A percentile compares a stretch with the other conserved stretches of the same genome.
Evolutionary conservation across 306 rosid species (phyloP).

Genomic region (Ochetophila trinervis): DNA sequence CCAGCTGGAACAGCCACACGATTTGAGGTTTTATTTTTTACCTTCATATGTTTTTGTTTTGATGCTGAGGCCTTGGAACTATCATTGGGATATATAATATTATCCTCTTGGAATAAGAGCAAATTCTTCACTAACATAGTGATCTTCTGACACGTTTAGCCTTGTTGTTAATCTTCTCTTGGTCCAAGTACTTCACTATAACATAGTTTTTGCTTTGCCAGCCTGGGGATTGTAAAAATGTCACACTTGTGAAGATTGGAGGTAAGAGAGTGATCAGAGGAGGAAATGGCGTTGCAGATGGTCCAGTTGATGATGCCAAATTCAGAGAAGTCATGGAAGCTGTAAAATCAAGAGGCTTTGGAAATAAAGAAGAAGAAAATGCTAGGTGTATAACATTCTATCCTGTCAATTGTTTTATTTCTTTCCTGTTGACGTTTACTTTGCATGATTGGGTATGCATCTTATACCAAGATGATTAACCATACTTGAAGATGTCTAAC

Average conservation of each 20-base stretch:
- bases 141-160: too few relatives aligned
- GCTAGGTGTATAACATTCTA: constrained; percentile 51
- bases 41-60: constrained; percentile 1
- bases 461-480: constrained; percentile 17
- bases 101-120: too few relatives aligned
- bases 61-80: neutral
- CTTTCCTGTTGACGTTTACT: constrained; percentile 4
- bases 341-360: constrained; percentile 41
- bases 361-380: constrained; percentile 49
- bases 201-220: constrained; percentile 32
- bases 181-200: constrained; percentile 23
- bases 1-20: constrained; percentile 84
- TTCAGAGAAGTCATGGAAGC: constrained; percentile 43
- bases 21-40: constrained; percentile 62
- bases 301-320: constrained; percentile 51
- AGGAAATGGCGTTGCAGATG: constrained; percentile 69
- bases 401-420: constrained; percentile 12
- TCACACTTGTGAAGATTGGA: constrained; percentile 73
- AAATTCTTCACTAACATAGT: too few relatives aligned
- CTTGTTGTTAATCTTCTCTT: neutral
- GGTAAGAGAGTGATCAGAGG: constrained; percentile 83
- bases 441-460: constrained; percentile 19
- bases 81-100: too few relatives aligned
- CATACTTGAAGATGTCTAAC: constrained; percentile 26
- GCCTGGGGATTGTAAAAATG: constrained; percentile 84